Percentiles rank a stretch among this genome's conserved stretches.
Conservation (phyloP, 2,329 filamentous ascomycete genomes). For the Zalaria obscura region DNA sequence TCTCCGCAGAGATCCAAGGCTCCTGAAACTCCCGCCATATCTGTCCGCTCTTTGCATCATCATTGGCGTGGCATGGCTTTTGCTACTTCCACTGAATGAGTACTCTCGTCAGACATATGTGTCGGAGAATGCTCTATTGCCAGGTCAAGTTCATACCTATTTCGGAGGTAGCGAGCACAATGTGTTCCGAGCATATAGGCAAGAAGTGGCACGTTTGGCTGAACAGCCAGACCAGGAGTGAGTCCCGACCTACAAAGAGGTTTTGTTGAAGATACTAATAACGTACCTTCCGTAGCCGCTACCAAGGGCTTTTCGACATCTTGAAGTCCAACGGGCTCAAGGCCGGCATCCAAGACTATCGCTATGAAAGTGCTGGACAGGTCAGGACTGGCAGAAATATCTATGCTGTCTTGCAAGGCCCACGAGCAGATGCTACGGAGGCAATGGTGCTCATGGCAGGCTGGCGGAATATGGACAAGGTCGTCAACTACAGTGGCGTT, state of each 20-base stretch:
- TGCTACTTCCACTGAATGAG: constrained; percentile 75
- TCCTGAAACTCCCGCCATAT: constrained; percentile 76
- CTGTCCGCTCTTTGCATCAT: constrained; percentile 73
- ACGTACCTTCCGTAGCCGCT: constrained; percentile 25
- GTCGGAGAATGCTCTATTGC: constrained; percentile 89
- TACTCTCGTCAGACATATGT: constrained; percentile 92
- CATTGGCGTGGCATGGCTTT: constrained; percentile 77
- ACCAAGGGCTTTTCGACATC: constrained; percentile 60
- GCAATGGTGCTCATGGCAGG: constrained; percentile 85
- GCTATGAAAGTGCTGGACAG: constrained; percentile 65
- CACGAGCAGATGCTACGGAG: constrained; percentile 89
- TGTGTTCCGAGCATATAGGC: constrained; percentile 77
- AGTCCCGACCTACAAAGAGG: constrained; percentile 6
- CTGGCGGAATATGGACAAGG: constrained; percentile 68
- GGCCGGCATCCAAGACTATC: constrained; percentile 75
- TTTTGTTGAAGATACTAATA: neutral
- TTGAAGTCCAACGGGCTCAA: constrained; percentile 72
- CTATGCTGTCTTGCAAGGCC: constrained; percentile 86
- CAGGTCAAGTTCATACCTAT: constrained; percentile 94
- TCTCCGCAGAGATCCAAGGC: constrained; percentile 65
- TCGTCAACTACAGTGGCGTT: constrained; percentile 76
- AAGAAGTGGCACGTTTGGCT: constrained; percentile 58
- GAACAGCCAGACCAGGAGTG: constrained; percentile 24
- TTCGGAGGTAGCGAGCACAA: constrained; percentile 95
- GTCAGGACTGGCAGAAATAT: constrained; percentile 72